Percentiles rank a stretch among this genome's conserved stretches.
Conservation (phyloP, 495 filamentous ascomycete genomes). For the Poronia punctata region DNA sequence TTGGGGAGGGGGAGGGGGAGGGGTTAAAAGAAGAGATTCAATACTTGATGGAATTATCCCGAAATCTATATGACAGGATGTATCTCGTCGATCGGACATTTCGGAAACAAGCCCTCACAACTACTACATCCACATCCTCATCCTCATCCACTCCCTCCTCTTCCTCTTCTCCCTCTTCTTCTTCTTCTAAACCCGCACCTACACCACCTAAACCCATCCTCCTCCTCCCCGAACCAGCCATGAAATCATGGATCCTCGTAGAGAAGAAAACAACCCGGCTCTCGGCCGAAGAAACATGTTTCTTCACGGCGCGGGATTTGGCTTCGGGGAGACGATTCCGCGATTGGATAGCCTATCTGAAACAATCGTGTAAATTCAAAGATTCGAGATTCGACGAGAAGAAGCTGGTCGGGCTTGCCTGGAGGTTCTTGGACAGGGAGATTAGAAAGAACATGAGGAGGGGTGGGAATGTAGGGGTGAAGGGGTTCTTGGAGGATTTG, state of each 20-base stretch:
- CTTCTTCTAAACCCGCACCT: too few species aligned
- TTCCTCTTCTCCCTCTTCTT: too few species aligned
- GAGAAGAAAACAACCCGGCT: constrained; percentile 10
- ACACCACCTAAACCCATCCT: too few species aligned
- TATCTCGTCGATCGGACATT: constrained; percentile 22
- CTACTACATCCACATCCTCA: too few species aligned
- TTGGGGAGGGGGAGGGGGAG: too few species aligned
- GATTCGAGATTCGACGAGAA: constrained; percentile 14
- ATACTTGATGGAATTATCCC: constrained; percentile 15
- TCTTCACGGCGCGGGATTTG: constrained; percentile 13
- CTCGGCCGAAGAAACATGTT: constrained; percentile 11
- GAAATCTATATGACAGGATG: constrained; percentile 13
- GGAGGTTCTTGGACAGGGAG: constrained; percentile 23
- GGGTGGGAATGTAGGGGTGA: too few species aligned
- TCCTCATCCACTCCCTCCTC: too few species aligned
- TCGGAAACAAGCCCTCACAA: too few species aligned
- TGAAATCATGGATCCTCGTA: constrained; percentile 11
- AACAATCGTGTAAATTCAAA: constrained; percentile 9
- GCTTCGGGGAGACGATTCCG: constrained; percentile 7
- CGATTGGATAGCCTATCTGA: constrained; percentile 17
- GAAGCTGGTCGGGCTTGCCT: constrained; percentile 18
- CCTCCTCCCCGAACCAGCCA: constrained; percentile 9
- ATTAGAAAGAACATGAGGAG: too few species aligned
- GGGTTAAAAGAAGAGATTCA: constrained; percentile 14
- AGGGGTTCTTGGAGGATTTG: constrained; percentile 11